Conservation (phyloP, 208 protist species). For the Acanthamoeba castellanii region DNA sequence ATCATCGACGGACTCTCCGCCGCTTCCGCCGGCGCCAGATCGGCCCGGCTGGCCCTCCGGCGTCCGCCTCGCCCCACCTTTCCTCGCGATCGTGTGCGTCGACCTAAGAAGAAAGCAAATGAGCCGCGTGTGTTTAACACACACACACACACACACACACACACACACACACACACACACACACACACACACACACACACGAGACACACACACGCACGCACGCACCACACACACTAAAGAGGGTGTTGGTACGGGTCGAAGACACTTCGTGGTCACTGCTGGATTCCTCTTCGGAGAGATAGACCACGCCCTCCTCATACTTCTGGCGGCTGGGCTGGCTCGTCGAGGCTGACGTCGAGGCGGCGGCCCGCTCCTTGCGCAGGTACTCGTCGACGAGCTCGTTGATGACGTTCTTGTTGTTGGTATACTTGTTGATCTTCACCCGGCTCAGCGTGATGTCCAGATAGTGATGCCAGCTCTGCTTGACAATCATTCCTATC, state of each 20-base stretch:
- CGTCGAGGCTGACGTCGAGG: neutral
- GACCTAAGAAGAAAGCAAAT: neutral
- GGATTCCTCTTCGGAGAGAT: constrained; percentile 5
- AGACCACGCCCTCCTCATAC: constrained; percentile 20
- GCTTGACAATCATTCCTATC: constrained; percentile 65
- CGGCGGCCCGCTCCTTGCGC: constrained; percentile 49
- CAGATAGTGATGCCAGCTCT: constrained; percentile 64
- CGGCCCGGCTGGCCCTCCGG: neutral
- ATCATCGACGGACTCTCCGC: neutral
- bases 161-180: no score
- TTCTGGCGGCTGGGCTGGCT: neutral
- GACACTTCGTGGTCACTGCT: neutral
- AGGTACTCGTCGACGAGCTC: constrained; percentile 64
- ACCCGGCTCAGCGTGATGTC: constrained; percentile 52
- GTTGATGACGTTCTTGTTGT: constrained; percentile 41
- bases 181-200: no score
- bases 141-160: no score
- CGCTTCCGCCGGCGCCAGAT: neutral
- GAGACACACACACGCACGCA: no score
- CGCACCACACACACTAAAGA: no score
- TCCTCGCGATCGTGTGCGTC: neutral
- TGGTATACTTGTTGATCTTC: constrained; percentile 50
- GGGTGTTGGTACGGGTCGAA: neutral
- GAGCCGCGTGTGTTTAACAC: no score
- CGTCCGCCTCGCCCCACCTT: neutral